Conservation (phyloP, 768 basidiomycete species). For the Clathrus columnatus region DNA sequence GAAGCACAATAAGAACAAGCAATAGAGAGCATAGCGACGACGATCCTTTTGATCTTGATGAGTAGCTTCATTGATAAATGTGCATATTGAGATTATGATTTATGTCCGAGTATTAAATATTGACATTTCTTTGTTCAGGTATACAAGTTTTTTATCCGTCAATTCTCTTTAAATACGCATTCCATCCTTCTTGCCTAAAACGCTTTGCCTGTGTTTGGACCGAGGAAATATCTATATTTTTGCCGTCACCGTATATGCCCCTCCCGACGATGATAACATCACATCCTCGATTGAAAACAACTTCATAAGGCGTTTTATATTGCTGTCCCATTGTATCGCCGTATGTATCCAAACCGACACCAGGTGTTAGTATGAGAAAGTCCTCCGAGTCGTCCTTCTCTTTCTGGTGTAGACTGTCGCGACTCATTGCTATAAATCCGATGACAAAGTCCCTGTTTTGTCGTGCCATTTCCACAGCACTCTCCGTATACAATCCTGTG, state of each 20-base stretch:
- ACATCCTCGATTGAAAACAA: constrained; percentile 71
- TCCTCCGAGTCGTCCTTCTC: constrained; percentile 49
- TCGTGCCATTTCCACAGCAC: constrained; percentile 83
- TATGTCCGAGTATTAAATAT: neutral
- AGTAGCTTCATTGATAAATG: no score
- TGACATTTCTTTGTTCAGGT: neutral
- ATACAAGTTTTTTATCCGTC: neutral
- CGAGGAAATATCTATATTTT: constrained; percentile 35
- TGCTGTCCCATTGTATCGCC: constrained; percentile 92
- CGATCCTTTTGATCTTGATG: constrained; percentile 6
- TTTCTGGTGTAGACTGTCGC: constrained; percentile 24
- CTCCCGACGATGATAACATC: constrained; percentile 97
- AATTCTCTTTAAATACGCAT: constrained; percentile 66
- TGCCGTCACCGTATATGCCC: constrained; percentile 74
- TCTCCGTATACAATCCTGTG: constrained; percentile 71
- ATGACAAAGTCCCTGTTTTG: constrained; percentile 79
- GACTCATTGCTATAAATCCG: constrained; percentile 87
- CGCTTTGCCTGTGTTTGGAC: constrained; percentile 67
- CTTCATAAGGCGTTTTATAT: constrained; percentile 83
- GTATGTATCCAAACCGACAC: constrained; percentile 72
- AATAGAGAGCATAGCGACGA: neutral
- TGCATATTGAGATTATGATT: neutral
- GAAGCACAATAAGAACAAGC: neutral
- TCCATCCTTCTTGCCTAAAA: constrained; percentile 84
- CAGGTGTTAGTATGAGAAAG: constrained; percentile 87